Percentiles rank a stretch among this genome's conserved stretches.
phyloP scores from a whole-genome alignment of 2,329 filamentous ascomycete species.

The Cercospora nicotianae region DNA sequence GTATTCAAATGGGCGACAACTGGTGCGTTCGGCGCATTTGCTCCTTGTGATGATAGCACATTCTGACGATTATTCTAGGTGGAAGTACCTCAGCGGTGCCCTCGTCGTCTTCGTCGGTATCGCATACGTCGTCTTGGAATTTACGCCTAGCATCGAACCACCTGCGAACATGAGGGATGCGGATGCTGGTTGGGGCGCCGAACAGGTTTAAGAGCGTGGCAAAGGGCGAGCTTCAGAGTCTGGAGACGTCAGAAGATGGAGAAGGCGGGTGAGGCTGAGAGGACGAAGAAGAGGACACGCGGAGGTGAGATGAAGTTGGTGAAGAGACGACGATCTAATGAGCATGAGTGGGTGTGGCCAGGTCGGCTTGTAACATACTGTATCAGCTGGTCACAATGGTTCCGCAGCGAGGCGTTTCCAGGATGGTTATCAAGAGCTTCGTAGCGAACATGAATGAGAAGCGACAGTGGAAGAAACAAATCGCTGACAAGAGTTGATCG shows the following conservation, averaged over 20 bases:
- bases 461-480: neutral
- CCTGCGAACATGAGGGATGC: slow-evolving; percentile 57
- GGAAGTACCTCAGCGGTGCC: slow-evolving; percentile 71
- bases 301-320: neutral
- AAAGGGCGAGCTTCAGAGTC: neutral
- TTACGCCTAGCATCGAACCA: slow-evolving; percentile 54
- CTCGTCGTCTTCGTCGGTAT: slow-evolving; percentile 77
- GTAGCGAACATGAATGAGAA: neutral
- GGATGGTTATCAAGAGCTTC: neutral
- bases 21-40: no score
- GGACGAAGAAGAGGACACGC: neutral
- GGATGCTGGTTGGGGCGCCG: slow-evolving; percentile 55
- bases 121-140: slow-evolving; percentile 62
- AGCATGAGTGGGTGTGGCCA: neutral
- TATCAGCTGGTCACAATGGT: neutral
- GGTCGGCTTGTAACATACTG: slow-evolving; percentile 6
- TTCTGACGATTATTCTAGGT: neutral
- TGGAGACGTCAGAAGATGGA: no score
- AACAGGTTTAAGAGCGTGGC: slow-evolving; percentile 49
- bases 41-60: neutral
- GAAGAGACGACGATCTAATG: neutral
- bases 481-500: neutral
- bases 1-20: slow-evolving; percentile 70
- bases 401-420: neutral
- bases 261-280: no score